phyloP scores from a whole-genome alignment of 176 grass and related monocot genomes.

The Raddia guianensis region DNA sequence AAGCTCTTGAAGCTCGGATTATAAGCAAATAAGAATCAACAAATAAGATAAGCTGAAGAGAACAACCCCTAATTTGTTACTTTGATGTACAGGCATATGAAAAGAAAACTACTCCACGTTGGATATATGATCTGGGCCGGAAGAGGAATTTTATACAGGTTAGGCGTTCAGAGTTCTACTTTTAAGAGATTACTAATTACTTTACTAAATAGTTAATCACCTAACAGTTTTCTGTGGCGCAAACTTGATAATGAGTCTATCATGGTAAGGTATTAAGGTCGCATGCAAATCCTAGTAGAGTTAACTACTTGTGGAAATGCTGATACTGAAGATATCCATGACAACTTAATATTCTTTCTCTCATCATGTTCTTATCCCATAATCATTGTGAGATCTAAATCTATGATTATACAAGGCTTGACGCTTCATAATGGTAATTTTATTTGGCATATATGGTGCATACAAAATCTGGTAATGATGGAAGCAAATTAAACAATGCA shows the following conservation, averaged over 20 bases:
- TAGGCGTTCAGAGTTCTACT: conserved; percentile 17
- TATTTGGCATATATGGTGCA: not conserved
- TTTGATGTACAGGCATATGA: conserved; percentile 72
- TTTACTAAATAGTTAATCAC: not conserved
- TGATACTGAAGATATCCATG: conserved; percentile 1
- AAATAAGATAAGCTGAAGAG: too few species aligned
- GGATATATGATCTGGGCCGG: conserved; percentile 89
- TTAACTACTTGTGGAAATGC: not conserved
- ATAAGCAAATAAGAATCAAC: too few species aligned
- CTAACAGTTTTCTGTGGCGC: conserved; percentile 2
- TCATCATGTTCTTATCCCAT: conserved; percentile 1
- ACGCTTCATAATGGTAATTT: not conserved
- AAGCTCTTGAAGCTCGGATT: too few species aligned
- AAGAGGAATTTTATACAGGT: conserved; percentile 98
- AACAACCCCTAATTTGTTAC: conserved; percentile 14
- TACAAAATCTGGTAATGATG: not conserved
- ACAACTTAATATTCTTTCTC: not conserved
- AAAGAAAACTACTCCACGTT: conserved; percentile 87
- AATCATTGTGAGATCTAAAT: conserved; percentile 9
- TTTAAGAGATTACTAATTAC: conserved; percentile 16
- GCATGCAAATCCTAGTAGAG: not conserved
- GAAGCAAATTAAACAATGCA: not conserved
- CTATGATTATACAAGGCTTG: not conserved
- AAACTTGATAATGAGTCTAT: not conserved
- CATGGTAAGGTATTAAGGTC: not conserved